Evolutionary conservation across 495 filamentous ascomycete genomes (phyloP), one percentile per base, ranked within the genome.

Genomic region (Hyaloscypha variabilis): DNA sequence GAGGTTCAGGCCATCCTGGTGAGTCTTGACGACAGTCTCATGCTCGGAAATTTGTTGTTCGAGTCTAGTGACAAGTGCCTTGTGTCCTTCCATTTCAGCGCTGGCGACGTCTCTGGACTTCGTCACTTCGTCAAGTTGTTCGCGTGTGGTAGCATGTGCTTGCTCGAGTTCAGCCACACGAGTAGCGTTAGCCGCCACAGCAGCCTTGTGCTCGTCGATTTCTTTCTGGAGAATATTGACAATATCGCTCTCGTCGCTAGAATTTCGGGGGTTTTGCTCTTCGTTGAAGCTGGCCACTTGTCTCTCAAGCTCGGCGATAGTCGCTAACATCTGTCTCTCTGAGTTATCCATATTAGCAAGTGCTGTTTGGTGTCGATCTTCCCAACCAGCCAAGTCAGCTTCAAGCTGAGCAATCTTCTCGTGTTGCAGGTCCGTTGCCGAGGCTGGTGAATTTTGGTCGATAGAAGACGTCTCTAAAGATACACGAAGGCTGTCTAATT

Each of bases 181-280:
- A 36, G 81, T 75, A 34, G 85, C 74, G 68, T 90, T 89, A 64
- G 76, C 77, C 50, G 84, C 83, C 69, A 93, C 86, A 28, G 88
- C 85, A 19, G 82, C 74, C 77, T 90, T 93, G 75, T 96, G 91
- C 64, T 90, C 86, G 30, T 92, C 88, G 63, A 98, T 89, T 69
- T 94, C 87, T 62, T 78, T 81, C 66, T 90, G 90, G 50, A 99
- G 77, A 31, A 80, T 78, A 31, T 83, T 79, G 31, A 96, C 82
- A 42, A 88, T 73, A 39, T 89, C 83, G 62, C 89, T 79, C 66
- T 97, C 90, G 69, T 83, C 83, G 67, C 66, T 73, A 2, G 69
- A 67, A n/a, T 77, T 75, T 31, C 74, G 72, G 21, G 74, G 64
- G 25, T 76, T 74, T 10, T 75, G 71, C 3, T 74, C 76, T 39